These are phyloP conservation scores for Pyrenophora tritici-repentis DNA, from an alignment of 2,329 filamentous ascomycete species.

Conservation along the genomic window DNA sequence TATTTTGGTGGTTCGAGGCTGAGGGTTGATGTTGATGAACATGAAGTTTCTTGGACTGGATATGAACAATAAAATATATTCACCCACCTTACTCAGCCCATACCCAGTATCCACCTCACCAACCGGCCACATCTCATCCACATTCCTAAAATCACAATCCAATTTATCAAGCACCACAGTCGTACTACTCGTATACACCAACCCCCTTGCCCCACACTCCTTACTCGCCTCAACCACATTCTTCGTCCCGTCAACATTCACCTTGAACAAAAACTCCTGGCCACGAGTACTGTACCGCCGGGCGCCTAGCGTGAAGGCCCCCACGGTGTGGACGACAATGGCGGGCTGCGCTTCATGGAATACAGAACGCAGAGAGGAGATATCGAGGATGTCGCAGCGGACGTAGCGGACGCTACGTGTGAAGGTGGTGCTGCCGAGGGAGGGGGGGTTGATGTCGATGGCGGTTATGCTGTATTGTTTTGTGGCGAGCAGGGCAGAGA, in stretches of 20 bases:
- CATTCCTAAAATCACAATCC: slow-evolving; percentile 75
- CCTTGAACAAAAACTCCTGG: slow-evolving; percentile 67
- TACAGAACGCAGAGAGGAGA: slow-evolving; percentile 39
- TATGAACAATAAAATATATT: too few species aligned
- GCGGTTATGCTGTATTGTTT: slow-evolving; percentile 49
- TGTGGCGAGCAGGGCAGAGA: slow-evolving; percentile 45
- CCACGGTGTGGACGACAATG: slow-evolving; percentile 88
- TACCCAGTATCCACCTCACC: slow-evolving; percentile 78
- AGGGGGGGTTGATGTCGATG: slow-evolving; percentile 47
- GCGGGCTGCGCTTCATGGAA: slow-evolving; percentile 73
- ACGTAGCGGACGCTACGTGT: slow-evolving; percentile 40
- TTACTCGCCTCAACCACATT: slow-evolving; percentile 76
- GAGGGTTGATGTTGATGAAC: too few species aligned
- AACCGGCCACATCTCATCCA: slow-evolving; percentile 80
- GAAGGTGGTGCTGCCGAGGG: slow-evolving; percentile 33
- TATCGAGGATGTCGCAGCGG: slow-evolving; percentile 49
- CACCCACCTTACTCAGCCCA: slow-evolving; percentile 85
- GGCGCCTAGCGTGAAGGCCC: slow-evolving; percentile 48
- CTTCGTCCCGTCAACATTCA: slow-evolving; percentile 87
- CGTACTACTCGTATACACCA: slow-evolving; percentile 90
- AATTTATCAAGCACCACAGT: slow-evolving; percentile 83
- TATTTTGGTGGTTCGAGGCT: too few species aligned
- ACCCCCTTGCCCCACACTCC: slow-evolving; percentile 71
- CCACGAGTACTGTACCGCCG: slow-evolving; percentile 48
- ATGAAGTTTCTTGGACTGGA: too few species aligned